A percentile compares a stretch with the other conserved stretches of the same genome.
phyloP scores from a whole-genome alignment of 805 yeast species.

The Saccharomycopsis fibuligera region DNA sequence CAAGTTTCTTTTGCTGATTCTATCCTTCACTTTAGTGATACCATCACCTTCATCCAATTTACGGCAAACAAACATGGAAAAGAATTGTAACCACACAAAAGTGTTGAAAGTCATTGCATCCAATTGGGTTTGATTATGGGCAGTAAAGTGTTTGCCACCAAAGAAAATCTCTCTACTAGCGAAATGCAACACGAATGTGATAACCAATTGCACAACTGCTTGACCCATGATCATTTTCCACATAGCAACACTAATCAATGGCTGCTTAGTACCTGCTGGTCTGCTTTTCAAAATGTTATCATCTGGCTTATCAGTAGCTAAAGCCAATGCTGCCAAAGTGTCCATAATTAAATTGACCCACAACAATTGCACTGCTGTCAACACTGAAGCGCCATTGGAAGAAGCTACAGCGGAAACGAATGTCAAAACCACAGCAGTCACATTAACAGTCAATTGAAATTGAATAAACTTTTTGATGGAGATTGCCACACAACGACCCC shows the following conservation, averaged over 20 bases:
- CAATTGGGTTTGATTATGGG: conserved; percentile 51
- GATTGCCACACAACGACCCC: conserved; percentile 97
- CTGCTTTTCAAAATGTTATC: conserved; percentile 67
- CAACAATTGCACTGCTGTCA: conserved; percentile 93
- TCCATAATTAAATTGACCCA: conserved; percentile 99
- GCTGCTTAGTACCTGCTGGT: conserved; percentile 77
- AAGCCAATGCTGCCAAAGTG: conserved; percentile 93
- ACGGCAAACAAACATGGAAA: conserved; percentile 85
- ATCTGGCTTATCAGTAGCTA: conserved; percentile 96
- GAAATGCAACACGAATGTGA: conserved; percentile 79
- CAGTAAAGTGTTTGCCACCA: conserved; percentile 25
- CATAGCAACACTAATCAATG: conserved; percentile 84
- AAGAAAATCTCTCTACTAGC: conserved; percentile 62
- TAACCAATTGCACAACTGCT: conserved; percentile 64
- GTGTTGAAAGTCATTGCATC: conserved; percentile 89
- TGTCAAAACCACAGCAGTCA: conserved; percentile 92
- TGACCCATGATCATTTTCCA: conserved; percentile 98
- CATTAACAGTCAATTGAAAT: conserved; percentile 92
- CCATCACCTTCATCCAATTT: conserved; percentile 86
- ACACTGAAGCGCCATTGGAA: conserved; percentile 70
- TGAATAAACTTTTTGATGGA: conserved; percentile 94
- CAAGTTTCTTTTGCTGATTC: conserved; percentile 58
- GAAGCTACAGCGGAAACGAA: conserved; percentile 91
- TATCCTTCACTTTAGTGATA: conserved; percentile 45
- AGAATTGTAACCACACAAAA: conserved; percentile 96